These are phyloP conservation scores for Trichoderma sp. DNA, from an alignment of 2,329 filamentous ascomycete genomes.

Conservation along the genomic window DNA sequence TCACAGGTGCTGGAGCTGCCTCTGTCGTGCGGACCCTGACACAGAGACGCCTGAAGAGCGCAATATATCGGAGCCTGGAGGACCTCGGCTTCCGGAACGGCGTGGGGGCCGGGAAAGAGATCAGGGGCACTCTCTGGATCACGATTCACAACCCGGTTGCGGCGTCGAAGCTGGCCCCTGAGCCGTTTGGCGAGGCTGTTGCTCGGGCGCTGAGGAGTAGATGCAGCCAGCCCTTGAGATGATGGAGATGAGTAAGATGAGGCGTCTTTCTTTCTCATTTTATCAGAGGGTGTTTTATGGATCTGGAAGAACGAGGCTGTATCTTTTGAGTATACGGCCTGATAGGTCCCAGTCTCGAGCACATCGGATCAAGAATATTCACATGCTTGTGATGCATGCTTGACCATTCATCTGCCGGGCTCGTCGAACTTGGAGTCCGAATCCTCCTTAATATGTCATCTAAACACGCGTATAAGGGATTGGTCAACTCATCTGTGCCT, in stretches of 20 bases:
- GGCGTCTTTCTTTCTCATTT: not conserved
- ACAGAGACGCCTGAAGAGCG: slow-evolving; percentile 28
- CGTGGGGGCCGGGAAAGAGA: slow-evolving; percentile 15
- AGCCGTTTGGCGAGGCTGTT: slow-evolving; percentile 26
- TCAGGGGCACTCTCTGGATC: slow-evolving; percentile 31
- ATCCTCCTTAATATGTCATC: no score
- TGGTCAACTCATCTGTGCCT: not conserved
- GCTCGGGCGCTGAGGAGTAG: slow-evolving; percentile 22
- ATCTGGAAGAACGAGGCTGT: no score
- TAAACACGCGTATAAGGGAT: not conserved
- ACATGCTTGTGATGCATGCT: not conserved
- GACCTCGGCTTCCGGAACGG: slow-evolving; percentile 28
- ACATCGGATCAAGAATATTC: not conserved
- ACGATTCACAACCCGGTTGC: slow-evolving; percentile 24
- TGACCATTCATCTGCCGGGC: no score
- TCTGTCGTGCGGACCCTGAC: slow-evolving; percentile 30
- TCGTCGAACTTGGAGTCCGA: not conserved
- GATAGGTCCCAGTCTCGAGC: not conserved
- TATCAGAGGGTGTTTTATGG: not conserved
- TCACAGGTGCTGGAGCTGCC: slow-evolving; percentile 21
- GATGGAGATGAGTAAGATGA: not conserved
- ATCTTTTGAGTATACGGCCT: not conserved
- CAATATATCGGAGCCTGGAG: slow-evolving; percentile 31
- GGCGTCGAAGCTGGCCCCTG: slow-evolving; percentile 20
- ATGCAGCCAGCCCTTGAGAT: slow-evolving; percentile 10